A percentile compares a stretch with the other conserved stretches of the same genome.
Evolutionary conservation across 192 early-diverging fungal genomes (phyloP).

Genomic region (Linnemannia zychae): DNA sequence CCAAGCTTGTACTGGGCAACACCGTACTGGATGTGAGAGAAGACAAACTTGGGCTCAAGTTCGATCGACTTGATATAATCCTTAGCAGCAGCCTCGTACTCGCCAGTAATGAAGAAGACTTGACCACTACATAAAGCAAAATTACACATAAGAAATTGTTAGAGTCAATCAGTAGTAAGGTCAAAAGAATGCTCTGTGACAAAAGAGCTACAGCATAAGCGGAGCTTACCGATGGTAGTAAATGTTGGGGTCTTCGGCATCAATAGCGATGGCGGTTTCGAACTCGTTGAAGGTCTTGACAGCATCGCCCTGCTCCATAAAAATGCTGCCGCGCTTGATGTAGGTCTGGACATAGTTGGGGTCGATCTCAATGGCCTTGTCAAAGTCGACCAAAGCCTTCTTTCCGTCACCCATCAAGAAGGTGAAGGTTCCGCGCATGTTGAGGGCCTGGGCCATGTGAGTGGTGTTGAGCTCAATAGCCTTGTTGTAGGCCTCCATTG

Average conservation of each 20-base stretch:
- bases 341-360: conserved; percentile 85
- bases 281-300: conserved; percentile 75
- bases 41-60: conserved; percentile 87
- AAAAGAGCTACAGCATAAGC: not conserved
- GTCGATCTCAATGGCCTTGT: conserved; percentile 84
- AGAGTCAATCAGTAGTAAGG: not conserved
- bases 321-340: conserved; percentile 92
- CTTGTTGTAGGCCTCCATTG: conserved; percentile 72
- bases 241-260: conserved; percentile 85
- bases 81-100: conserved; percentile 82
- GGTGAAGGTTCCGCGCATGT: conserved; percentile 89
- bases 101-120: conserved; percentile 87
- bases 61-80: conserved; percentile 87
- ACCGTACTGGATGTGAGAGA: conserved; percentile 94
- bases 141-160: conserved; percentile 8
- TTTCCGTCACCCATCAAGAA: conserved; percentile 90
- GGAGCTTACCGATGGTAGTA: conserved; percentile 82
- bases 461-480: conserved; percentile 73
- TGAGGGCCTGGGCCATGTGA: conserved; percentile 77
- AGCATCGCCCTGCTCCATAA: conserved; percentile 86
- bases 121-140: conserved; percentile 61
- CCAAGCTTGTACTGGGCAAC: conserved; percentile 94
- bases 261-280: conserved; percentile 74
- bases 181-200: not conserved
- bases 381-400: conserved; percentile 78